Base-by-base conservation (phyloP, 192 early-diverging fungal genomes). In the Mortierella alpina region DNA sequence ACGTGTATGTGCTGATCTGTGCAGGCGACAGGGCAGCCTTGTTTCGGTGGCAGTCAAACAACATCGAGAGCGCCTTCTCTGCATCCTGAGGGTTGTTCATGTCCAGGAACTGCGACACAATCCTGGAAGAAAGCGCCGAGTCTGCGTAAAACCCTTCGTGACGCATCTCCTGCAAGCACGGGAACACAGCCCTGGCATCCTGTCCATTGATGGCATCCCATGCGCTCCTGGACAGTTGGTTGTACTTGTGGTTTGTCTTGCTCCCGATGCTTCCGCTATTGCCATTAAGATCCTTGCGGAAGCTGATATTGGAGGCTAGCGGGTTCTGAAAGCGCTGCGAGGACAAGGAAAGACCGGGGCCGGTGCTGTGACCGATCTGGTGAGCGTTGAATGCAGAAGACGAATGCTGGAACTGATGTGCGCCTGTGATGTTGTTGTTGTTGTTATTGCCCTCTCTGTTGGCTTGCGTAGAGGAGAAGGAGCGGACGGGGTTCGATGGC, bases 381-480 rank as follows among this genome's bases (percentile, higher is more conserved):
- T 52, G 20, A 4, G 61, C 47, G 7, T 67, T 52, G 46, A 63
- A 67, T 7, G 57, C 59, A 31, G 63, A 46, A 7, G 66, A 4
- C 0, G 51, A 66, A 17, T 45, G 54, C 7, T 57, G 61, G 45
- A 72, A 64, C 23, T 80, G 77, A 31, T 72, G 66, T 46, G 70
- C 60, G 11, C 68, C 64, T 15, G 58, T 72, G 70, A 72, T 6
- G 51, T 59, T 44, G 54, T 59, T 54, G 51, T 54, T 49, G 46
- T 66, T 67, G 53, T 76, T 74, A 61, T 68, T 69, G 55, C 59
- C 61, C 14, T 80, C 70, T 13, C 70, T 49, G 59, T 47, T 72
- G 11, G 70, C 70, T 45, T 80, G 77, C 1, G 77, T 58, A 3
- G 77, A 80, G 7, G 77, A 80, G 66, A 80, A 80, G 48, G 77